These are phyloP conservation scores for Orbilia ellipsospora DNA, from an alignment of 2,329 filamentous ascomycete species.

Conservation along the genomic window DNA sequence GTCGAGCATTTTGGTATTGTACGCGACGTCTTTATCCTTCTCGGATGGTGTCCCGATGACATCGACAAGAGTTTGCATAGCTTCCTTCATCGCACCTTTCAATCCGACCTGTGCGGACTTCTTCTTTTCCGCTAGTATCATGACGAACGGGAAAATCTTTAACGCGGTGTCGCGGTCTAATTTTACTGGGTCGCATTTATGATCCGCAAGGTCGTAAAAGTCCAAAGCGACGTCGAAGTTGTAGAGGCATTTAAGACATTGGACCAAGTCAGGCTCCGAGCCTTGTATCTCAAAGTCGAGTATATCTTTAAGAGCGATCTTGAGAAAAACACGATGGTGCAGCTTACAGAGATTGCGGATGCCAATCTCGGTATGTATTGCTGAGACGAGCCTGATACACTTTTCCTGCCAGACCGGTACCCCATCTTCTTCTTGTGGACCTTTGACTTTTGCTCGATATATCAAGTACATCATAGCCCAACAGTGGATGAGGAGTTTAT, in stretches of 20 bases:
- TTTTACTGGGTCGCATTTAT: constrained; percentile 79
- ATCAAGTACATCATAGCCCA: constrained; percentile 83
- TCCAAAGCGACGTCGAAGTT: constrained; percentile 58
- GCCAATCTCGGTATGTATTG: constrained; percentile 85
- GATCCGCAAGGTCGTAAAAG: constrained; percentile 75
- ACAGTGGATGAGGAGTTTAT: constrained; percentile 85
- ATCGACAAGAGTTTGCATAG: constrained; percentile 92
- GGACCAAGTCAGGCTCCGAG: constrained; percentile 86
- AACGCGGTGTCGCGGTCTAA: constrained; percentile 84
- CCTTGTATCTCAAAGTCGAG: constrained; percentile 75
- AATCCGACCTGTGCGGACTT: constrained; percentile 84
- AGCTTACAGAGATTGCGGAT: constrained; percentile 85
- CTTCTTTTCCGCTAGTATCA: constrained; percentile 82
- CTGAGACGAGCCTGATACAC: constrained; percentile 79
- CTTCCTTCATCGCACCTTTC: constrained; percentile 88
- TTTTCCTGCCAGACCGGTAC: constrained; percentile 48
- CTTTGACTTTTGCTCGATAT: constrained; percentile 56
- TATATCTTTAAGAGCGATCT: constrained; percentile 87
- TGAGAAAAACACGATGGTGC: constrained; percentile 81
- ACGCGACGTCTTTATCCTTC: constrained; percentile 71
- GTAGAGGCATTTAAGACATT: constrained; percentile 58
- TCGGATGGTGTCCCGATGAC: constrained; percentile 76
- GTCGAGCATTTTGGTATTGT: constrained; percentile 85
- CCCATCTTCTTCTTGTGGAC: constrained; percentile 36
- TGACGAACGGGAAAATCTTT: constrained; percentile 83